A percentile compares a stretch with the other conserved stretches of the same genome.
Conservation (phyloP, 1,284 basidiomycete genomes). For the Cystobasidium slooffiae region DNA sequence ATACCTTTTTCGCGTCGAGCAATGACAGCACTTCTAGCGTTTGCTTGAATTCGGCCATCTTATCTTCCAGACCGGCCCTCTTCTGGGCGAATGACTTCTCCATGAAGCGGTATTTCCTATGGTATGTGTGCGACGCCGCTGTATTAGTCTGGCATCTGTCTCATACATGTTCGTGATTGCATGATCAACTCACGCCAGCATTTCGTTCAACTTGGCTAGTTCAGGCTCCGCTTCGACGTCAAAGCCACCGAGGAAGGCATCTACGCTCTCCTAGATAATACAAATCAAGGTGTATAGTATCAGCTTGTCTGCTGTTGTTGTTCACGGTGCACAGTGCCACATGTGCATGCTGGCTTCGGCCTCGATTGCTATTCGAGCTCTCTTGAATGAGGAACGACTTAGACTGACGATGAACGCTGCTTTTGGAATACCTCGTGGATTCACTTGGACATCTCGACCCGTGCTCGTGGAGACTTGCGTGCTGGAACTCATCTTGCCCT, state of each 20-base stretch:
- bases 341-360: background rate
- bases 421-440: constrained; percentile 88
- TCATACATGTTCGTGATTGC: background rate
- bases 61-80: constrained; percentile 78
- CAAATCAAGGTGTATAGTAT: too few species aligned
- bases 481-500: too few species aligned
- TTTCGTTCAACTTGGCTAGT: constrained; percentile 85
- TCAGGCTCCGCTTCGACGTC: constrained; percentile 78
- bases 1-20: constrained; percentile 65
- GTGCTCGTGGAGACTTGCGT: background rate
- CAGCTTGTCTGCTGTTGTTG: background rate
- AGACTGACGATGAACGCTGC: constrained; percentile 88
- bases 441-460: constrained; percentile 60
- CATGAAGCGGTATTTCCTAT: constrained; percentile 98
- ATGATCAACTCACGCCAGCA: constrained; percentile 66
- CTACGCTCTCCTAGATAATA: constrained; percentile 73
- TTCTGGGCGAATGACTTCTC: constrained; percentile 83
- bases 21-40: constrained; percentile 88
- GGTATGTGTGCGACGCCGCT: constrained; percentile 56
- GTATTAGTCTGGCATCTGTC: background rate
- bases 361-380: background rate
- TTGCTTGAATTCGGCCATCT: constrained; percentile 95
- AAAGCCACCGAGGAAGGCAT: constrained; percentile 79
- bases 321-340: background rate
- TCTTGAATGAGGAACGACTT: background rate